Evolutionary conservation across 2,329 filamentous ascomycete genomes (phyloP), one percentile per base, ranked within the genome.

Genomic region (Epichloe uncinata): DNA sequence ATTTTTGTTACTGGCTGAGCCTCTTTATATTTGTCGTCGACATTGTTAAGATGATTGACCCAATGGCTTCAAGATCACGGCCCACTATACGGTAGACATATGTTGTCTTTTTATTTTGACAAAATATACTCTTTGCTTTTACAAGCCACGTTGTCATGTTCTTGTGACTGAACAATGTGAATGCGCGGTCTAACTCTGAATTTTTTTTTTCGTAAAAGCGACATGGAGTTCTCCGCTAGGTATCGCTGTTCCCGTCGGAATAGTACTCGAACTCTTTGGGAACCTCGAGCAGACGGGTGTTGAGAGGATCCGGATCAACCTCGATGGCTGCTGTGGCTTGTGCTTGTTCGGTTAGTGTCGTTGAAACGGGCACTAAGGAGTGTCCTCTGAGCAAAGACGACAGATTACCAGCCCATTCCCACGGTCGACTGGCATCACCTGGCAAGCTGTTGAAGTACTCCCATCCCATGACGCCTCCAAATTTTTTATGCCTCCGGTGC

Each of bases 391-490:
- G 55, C 50, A 69, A 61, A 41, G 54, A 63, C 0, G 81, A 80
- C 73, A 93, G 82, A 50, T 75, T 73, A 44, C 73, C 74, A 0
- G 85, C 86, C 89, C 89, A 95, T 56, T 85, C 73, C 84, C 84
- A 91, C 0, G 87, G 85, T 50, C 73, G 68, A 12, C 71, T 69
- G 2, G 61, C 62, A 22, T 78, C 82, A 1, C 82, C 83, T 0
- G 86, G 85, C 51, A 81, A 64, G 50, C 83, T 79, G 69, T 95
- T 94, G 69, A 91, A 95, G 63, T 93, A 95, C 69, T 96, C 90
- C 90, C 90, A 96, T 2, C 88, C 88, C 82, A 93, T 93, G 6
- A 96, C 81, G 1, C 90, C 90, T 0, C 89, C 90, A 63, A 95
- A 93, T 1, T 70, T 69, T 1, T 78, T 77, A 58, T 86, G 86